A percentile compares a stretch with the other conserved stretches of the same genome.
Conservation (phyloP, 139 green algal genomes). For the Auxenochlorella pyrenoidosa region DNA sequence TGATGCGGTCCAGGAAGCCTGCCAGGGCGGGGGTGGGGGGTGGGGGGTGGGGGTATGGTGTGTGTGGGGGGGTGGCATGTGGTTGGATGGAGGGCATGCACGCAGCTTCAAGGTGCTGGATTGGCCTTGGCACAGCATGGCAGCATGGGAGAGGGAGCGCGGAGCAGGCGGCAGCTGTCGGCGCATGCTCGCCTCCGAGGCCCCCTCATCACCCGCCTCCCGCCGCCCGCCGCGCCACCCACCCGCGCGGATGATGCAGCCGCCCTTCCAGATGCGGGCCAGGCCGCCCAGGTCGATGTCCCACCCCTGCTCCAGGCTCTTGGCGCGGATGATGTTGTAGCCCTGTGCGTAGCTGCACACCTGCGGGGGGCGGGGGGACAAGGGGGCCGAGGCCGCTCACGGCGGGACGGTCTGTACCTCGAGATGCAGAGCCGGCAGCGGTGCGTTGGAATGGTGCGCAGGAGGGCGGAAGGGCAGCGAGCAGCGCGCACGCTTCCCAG, state of each 20-base stretch:
- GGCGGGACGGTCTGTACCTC: too few relatives aligned
- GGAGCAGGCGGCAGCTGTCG: too few relatives aligned
- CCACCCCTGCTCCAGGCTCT: slow-evolving; percentile 93
- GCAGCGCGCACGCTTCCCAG: too few relatives aligned
- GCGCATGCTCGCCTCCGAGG: too few relatives aligned
- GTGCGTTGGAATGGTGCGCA: background rate
- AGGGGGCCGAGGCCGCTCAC: too few relatives aligned
- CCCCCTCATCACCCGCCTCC: too few relatives aligned
- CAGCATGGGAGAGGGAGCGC: too few relatives aligned
- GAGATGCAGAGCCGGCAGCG: background rate
- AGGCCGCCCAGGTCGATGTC: slow-evolving; percentile 91
- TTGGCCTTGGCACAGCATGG: too few relatives aligned
- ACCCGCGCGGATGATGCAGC: slow-evolving; percentile 96
- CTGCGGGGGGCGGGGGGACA: background rate
- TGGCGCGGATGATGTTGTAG: slow-evolving; percentile 99
- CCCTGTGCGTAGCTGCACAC: slow-evolving; percentile 97
- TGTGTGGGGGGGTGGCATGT: background rate
- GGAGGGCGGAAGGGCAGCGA: background rate
- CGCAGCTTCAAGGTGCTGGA: too few relatives aligned
- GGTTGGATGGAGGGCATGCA: background rate
- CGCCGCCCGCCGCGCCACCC: too few relatives aligned
- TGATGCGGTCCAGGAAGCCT: slow-evolving; percentile 97
- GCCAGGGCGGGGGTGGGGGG: slow-evolving; percentile 42
- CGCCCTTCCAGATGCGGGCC: slow-evolving; percentile 98
- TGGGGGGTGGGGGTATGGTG: background rate